Percentiles rank a stretch among this genome's conserved stretches.
Conservation (phyloP, 1,284 basidiomycete genomes). For the Ceratobasidium sp. region DNA sequence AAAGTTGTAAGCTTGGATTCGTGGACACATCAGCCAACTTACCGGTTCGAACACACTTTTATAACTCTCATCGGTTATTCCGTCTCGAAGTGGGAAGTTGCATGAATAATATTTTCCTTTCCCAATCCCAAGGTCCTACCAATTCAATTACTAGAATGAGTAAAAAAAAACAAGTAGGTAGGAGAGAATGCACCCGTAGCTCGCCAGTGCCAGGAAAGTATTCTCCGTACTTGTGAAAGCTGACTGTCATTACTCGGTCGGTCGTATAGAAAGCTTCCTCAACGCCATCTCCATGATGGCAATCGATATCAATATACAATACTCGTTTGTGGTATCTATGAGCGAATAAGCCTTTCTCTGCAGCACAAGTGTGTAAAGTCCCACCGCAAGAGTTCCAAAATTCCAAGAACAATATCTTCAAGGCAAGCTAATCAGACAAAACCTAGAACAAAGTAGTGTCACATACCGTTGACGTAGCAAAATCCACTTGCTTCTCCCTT, state of each 20-base stretch:
- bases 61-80: slow-evolving; percentile 95
- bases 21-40: slow-evolving; percentile 47
- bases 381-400: slow-evolving; percentile 89
- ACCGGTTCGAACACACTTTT: slow-evolving; percentile 96
- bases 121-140: slow-evolving; percentile 86
- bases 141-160: neutral
- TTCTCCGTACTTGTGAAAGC: slow-evolving; percentile 99
- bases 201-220: slow-evolving; percentile 99
- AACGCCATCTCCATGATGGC: slow-evolving; percentile 98
- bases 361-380: slow-evolving; percentile 39
- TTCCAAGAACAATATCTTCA: slow-evolving; percentile 94
- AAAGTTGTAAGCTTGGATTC: slow-evolving; percentile 24
- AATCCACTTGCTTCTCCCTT: slow-evolving; percentile 99
- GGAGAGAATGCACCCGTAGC: slow-evolving; percentile 65
- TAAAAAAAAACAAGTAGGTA: neutral
- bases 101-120: slow-evolving; percentile 93
- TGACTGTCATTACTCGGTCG: slow-evolving; percentile 97
- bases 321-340: slow-evolving; percentile 90
- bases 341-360: neutral
- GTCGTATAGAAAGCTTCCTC: slow-evolving; percentile 99
- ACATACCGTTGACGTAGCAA: slow-evolving; percentile 94
- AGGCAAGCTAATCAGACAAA: neutral
- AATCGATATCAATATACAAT: slow-evolving; percentile 98
- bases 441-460: neutral
- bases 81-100: slow-evolving; percentile 95